Evolutionary conservation across 805 yeast genomes (phyloP).

Genomic region (Sungouiella blattae): DNA sequence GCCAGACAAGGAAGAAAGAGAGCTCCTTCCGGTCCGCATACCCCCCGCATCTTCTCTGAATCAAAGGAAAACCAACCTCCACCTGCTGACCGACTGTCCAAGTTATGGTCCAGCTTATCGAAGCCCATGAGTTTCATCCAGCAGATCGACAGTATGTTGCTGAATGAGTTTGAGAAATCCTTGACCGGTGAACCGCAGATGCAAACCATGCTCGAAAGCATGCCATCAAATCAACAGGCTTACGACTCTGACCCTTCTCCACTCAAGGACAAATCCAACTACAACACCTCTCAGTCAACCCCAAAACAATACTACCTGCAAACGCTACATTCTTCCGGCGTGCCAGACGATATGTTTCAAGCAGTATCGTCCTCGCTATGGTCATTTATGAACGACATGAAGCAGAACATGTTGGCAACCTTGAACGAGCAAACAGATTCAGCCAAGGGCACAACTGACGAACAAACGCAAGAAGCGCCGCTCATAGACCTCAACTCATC

Average conservation of each 20-base stretch:
- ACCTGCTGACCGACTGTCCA: constrained; percentile 5
- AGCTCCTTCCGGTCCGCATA: too few species aligned
- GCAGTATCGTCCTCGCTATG: constrained; percentile 40
- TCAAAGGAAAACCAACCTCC: not conserved
- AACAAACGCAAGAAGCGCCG: too few species aligned
- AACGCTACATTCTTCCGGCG: too few species aligned
- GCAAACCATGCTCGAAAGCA: too few species aligned
- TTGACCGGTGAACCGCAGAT: constrained; percentile 1
- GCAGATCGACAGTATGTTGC: constrained; percentile 64
- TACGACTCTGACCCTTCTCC: not conserved
- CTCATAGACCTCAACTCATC: too few species aligned
- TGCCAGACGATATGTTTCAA: constrained; percentile 36
- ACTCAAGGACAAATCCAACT: not conserved
- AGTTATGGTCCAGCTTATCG: constrained; percentile 28
- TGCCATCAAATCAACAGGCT: not conserved
- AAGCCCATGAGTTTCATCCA: constrained; percentile 61
- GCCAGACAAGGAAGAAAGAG: not conserved
- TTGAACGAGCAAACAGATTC: constrained; percentile 8
- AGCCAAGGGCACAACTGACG: too few species aligned
- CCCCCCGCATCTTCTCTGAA: not conserved
- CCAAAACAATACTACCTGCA: too few species aligned
- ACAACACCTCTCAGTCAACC: not conserved
- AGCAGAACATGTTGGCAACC: constrained; percentile 13
- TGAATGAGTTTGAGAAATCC: constrained; percentile 57
- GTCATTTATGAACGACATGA: constrained; percentile 43